These are phyloP conservation scores for Sclerotinia sclerotiorum DNA, from an alignment of 2,329 filamentous ascomycete genomes.

Conservation along the genomic window DNA sequence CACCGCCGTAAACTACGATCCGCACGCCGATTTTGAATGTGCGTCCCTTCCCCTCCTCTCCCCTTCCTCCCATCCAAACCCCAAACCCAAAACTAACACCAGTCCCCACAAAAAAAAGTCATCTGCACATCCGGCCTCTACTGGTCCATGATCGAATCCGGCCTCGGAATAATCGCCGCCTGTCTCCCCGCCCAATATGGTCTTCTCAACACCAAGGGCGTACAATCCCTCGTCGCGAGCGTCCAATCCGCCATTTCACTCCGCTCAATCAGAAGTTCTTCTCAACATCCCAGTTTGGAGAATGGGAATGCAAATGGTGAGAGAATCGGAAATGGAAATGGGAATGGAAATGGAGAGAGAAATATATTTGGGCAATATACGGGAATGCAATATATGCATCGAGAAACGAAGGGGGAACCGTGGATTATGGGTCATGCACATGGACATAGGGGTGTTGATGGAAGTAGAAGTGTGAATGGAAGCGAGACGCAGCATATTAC, in stretches of 20 bases:
- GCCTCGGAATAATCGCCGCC: conserved; percentile 19
- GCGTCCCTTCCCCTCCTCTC: too few species aligned
- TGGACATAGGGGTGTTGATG: too few species aligned
- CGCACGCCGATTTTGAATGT: conserved; percentile 21
- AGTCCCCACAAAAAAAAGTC: neutral
- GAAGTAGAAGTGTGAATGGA: neutral
- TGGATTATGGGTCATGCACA: neutral
- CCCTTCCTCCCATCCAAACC: too few species aligned
- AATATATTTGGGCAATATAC: neutral
- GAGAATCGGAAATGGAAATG: too few species aligned
- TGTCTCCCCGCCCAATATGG: conserved; percentile 20
- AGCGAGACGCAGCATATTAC: conserved; percentile 13
- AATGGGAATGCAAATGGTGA: too few species aligned
- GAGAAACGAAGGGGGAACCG: neutral
- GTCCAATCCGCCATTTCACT: conserved; percentile 9
- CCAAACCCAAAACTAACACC: too few species aligned
- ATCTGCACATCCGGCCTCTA: conserved; percentile 18
- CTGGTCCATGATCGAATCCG: conserved; percentile 18
- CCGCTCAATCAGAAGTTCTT: neutral
- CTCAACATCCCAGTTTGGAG: neutral
- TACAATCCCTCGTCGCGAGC: conserved; percentile 13
- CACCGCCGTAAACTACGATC: conserved; percentile 14
- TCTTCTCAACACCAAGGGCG: neutral
- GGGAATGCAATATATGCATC: neutral
- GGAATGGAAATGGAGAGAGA: neutral